phyloP scores from a whole-genome alignment of 805 yeast species.

The Lachancea sp. region DNA sequence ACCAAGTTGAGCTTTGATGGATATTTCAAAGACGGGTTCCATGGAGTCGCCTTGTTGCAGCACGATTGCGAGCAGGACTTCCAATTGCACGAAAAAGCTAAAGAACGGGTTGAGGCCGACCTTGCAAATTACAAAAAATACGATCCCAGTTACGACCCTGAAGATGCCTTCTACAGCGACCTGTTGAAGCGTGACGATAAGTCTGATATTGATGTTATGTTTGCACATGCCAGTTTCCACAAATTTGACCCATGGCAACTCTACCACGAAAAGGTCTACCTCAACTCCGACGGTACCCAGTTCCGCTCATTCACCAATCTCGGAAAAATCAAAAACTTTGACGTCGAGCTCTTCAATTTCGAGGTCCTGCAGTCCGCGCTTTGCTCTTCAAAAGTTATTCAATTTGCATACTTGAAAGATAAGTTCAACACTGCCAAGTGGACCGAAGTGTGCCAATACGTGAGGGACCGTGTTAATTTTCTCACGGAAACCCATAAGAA shows the following conservation, averaged over 20 bases:
- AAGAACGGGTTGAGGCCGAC: conserved; percentile 3
- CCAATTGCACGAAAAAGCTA: conserved; percentile 8
- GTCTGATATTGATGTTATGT: conserved; percentile 21
- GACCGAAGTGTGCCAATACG: conserved; percentile 19
- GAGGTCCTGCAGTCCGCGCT: conserved; percentile 13
- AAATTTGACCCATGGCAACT: conserved; percentile 33
- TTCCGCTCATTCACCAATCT: conserved; percentile 18
- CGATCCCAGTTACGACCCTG: conserved; percentile 14
- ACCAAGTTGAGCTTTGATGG: conserved; percentile 34
- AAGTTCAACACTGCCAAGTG: conserved; percentile 11
- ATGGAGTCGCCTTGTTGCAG: conserved; percentile 41
- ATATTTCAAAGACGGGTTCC: conserved; percentile 23
- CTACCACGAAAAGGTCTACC: conserved; percentile 13
- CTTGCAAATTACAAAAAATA: conserved; percentile 8
- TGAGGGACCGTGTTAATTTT: conserved; percentile 14
- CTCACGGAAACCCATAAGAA: conserved; percentile 11
- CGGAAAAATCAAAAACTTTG: conserved; percentile 15
- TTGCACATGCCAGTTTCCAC: conserved; percentile 35
- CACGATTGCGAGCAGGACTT: conserved; percentile 46
- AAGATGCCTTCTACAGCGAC: conserved; percentile 11
- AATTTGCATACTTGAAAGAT: conserved; percentile 12
- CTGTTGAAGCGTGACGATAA: conserved; percentile 13
- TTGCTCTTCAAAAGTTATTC: conserved; percentile 15
- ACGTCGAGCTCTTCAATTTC: conserved; percentile 24
- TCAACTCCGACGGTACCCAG: conserved; percentile 17